Base-by-base conservation (phyloP, 495 filamentous ascomycete genomes). In the Aspergillus bridgeri region DNA sequence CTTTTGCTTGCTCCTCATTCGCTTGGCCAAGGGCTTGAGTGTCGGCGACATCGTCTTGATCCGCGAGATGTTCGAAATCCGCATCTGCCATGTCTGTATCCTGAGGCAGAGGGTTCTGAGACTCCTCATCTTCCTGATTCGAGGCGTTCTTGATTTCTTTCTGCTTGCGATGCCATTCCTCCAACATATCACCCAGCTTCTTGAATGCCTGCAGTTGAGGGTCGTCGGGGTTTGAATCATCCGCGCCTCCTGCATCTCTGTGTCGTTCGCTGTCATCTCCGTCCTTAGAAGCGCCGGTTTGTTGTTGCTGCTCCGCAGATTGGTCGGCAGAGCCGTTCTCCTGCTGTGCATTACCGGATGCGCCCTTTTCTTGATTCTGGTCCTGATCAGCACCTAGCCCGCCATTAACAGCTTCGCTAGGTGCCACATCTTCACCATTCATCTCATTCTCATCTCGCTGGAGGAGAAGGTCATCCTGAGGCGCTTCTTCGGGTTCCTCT, bases 181-280 rank as follows among this genome's bases (percentile, higher is more conserved):
- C 92, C n/a, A 99, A 79, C 20, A 88, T 86, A 75, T 97, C 90
- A 2, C 95, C 95, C 54, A 99, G 81, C 59, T 94, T 93, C 75
- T 93, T 91, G 78, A 96, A 96, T 2, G 91, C 86, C 54, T 78
- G 73, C 27, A 75, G 64, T 45, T 80, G 73, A 60, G 74, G 75
- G 51, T 88, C 81, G 45, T 85, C 80, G 46, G 84, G 81, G 20
- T 64, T 60, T 6, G 59, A 54, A 47, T 77, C 75, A 38, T 78
- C 70, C 9, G 67, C 74, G 48, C 73, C 73, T 54, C 72, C 76
- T 20, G 70, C 68, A 48, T 77, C 75, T 48, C 69, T 66, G 55
- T 73, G 71, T 17, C 60, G 71, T 63, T 77, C 74, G 65, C 62
- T 76, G 24, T 80, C 75, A 57, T 79, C 72, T 17, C 79, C 76